Percentiles rank a stretch among this genome's conserved stretches.
Conservation (phyloP, 164 flowering plant species). For the Tinospora cordifolia region DNA sequence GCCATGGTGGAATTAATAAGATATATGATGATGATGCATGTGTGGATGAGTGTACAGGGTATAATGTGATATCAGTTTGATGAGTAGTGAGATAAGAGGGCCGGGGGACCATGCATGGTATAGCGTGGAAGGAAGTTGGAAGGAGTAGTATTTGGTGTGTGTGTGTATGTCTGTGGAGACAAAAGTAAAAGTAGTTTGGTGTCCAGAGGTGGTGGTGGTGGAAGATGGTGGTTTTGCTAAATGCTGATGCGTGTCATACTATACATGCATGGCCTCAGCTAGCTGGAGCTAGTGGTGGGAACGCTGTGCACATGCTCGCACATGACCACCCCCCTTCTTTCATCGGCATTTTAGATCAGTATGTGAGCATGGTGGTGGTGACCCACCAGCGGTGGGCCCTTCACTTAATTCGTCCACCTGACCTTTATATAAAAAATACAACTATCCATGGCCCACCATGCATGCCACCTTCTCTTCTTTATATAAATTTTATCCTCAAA, state of each 20-base stretch:
- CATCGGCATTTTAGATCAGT: neutral
- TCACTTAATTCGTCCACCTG: too few relatives aligned
- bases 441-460: neutral
- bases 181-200: slow-evolving; percentile 11
- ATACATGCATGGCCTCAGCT: neutral
- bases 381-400: neutral
- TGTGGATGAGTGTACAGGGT: too few relatives aligned
- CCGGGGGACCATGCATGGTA: too few relatives aligned
- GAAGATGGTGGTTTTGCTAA: slow-evolving; percentile 12
- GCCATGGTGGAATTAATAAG: neutral
- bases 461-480: neutral
- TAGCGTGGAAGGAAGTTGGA: too few relatives aligned
- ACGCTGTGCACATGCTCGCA: slow-evolving; percentile 38
- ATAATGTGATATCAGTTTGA: too few relatives aligned
- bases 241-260: neutral
- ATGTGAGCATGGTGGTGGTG: neutral
- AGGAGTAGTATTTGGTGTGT: too few relatives aligned
- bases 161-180: slow-evolving; percentile 5
- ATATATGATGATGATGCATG: too few relatives aligned
- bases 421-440: neutral
- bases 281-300: slow-evolving; percentile 31
- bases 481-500: neutral
- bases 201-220: slow-evolving; percentile 5
- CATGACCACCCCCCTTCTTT: slow-evolving; percentile 14
- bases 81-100: too few relatives aligned